Conservation (phyloP, 768 basidiomycete genomes). For the Auricularia sp. region DNA sequence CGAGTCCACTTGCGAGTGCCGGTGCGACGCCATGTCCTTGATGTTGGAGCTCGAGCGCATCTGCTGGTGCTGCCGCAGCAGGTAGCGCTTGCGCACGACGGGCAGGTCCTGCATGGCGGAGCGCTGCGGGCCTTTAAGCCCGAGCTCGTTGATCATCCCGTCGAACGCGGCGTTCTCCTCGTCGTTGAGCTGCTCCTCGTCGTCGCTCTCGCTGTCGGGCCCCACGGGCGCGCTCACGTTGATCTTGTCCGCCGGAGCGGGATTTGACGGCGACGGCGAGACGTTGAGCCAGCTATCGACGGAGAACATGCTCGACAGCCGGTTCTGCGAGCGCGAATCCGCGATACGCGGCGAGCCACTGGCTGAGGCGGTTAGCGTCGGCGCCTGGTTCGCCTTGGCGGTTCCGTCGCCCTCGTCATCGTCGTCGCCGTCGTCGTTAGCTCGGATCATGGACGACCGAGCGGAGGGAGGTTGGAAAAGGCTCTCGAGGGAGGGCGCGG, state of each 20-base stretch:
- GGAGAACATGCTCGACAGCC: constrained; percentile 52
- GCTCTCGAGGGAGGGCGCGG: constrained; percentile 32
- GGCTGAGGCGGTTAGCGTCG: constrained; percentile 6
- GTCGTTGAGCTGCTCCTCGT: constrained; percentile 30
- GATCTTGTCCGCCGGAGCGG: constrained; percentile 31
- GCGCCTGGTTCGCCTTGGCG: constrained; percentile 36
- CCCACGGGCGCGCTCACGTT: constrained; percentile 61
- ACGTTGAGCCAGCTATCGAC: constrained; percentile 49
- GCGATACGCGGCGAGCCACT: constrained; percentile 9
- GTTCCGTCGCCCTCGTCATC: constrained; percentile 49
- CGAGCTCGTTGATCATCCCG: constrained; percentile 60
- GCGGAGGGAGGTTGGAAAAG: neutral
- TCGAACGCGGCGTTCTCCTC: constrained; percentile 48
- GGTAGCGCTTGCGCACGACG: constrained; percentile 51
- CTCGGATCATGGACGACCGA: neutral
- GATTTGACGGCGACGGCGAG: constrained; percentile 30
- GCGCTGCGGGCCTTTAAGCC: constrained; percentile 61
- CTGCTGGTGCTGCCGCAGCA: constrained; percentile 49
- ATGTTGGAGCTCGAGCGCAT: constrained; percentile 23
- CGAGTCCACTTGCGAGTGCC: constrained; percentile 8
- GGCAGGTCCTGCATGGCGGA: constrained; percentile 53
- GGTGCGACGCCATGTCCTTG: constrained; percentile 20
- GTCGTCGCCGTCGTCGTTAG: constrained; percentile 32
- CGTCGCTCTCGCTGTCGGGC: neutral
- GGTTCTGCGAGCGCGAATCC: constrained; percentile 35